Evolutionary conservation across 345 rosid genomes (phyloP), one percentile per base, ranked within the genome.

Genomic region (Euphorbia lathyris): DNA sequence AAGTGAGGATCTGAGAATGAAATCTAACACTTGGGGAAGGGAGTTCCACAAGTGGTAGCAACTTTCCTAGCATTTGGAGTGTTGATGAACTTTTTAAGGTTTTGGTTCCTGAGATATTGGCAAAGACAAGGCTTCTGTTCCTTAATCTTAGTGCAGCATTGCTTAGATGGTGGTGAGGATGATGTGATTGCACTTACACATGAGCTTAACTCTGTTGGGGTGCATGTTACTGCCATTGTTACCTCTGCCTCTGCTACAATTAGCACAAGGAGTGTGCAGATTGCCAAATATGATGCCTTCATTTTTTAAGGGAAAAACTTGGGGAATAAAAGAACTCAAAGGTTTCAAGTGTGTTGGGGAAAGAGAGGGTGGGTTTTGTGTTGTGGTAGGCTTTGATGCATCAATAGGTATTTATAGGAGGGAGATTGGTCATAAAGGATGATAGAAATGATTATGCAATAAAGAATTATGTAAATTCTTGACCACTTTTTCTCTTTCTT

Each of bases 121-220:
- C 98, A 94, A 58, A 94, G 90, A 51, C 98, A 94, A 66, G 98
- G 97, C 79, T 83, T 83, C 79, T 94, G 98, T 32, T 90, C 88
- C 66, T 78, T 90, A 68, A 94, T 85, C 86, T 84, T 94, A 63
- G 68, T 74, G 81, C 98, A 94, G 77, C 98, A 94, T 52, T 76
- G 65, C 2, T 72, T 67, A 0, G 96, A 77, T 53, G 98, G 97
- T 25, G 86, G 90, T 50, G 93, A 29, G 14, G 86, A 76, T 50
- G 95, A 83, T 10, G 89, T 86, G 70, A 94, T 90, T 16, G 97
- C 98, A 27, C 81, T 61, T 30, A 81, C 97, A 72, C 98, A 94
- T 0, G 98, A 61, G 79, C 96, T 90, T 82, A 94, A 86, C 77
- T 94, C 83, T 34, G 84, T 77, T 16, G 97, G 95, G 58, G 69